These are phyloP conservation scores for Yamadazyma spencermartinsiae DNA, from an alignment of 1,139 yeast species.

Conservation along the genomic window DNA sequence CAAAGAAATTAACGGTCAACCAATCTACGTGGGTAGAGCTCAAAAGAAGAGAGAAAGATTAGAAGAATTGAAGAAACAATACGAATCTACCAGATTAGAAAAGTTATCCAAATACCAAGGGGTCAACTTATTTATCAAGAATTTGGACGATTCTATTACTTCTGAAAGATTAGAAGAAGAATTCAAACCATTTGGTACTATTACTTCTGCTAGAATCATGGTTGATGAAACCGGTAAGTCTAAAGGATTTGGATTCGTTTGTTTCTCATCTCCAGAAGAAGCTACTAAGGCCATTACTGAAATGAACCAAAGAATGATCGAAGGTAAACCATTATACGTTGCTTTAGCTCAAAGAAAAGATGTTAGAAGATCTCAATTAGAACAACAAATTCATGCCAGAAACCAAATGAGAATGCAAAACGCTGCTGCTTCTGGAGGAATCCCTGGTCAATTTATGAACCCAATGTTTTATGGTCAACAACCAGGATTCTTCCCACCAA, in stretches of 20 bases:
- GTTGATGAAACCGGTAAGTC: slow-evolving; percentile 93
- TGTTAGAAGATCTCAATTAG: slow-evolving; percentile 94
- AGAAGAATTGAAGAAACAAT: slow-evolving; percentile 94
- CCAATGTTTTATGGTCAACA: slow-evolving; percentile 94
- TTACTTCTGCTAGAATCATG: slow-evolving; percentile 97
- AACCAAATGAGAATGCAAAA: slow-evolving; percentile 98
- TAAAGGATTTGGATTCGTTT: slow-evolving; percentile 97
- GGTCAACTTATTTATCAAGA: slow-evolving; percentile 94
- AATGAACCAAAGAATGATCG: slow-evolving; percentile 97
- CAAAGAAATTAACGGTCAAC: slow-evolving; percentile 79
- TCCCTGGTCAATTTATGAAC: slow-evolving; percentile 94
- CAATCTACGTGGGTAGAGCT: slow-evolving; percentile 95
- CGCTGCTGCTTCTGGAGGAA: slow-evolving; percentile 82
- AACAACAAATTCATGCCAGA: slow-evolving; percentile 98
- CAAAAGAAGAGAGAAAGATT: slow-evolving; percentile 98
- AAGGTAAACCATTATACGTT: slow-evolving; percentile 96
- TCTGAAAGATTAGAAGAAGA: slow-evolving; percentile 92
- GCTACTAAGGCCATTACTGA: slow-evolving; percentile 98
- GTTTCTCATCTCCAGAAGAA: slow-evolving; percentile 97
- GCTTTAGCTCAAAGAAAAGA: slow-evolving; percentile 99
- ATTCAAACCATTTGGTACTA: slow-evolving; percentile 89
- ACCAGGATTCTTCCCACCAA: slow-evolving; percentile 79
- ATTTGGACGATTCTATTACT: slow-evolving; percentile 90
- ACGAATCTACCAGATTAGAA: slow-evolving; percentile 91
- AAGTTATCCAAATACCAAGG: slow-evolving; percentile 95